Percentiles rank a stretch among this genome's conserved stretches.
Conservation (phyloP, 768 basidiomycete species). For the Naganishia kalamii region DNA sequence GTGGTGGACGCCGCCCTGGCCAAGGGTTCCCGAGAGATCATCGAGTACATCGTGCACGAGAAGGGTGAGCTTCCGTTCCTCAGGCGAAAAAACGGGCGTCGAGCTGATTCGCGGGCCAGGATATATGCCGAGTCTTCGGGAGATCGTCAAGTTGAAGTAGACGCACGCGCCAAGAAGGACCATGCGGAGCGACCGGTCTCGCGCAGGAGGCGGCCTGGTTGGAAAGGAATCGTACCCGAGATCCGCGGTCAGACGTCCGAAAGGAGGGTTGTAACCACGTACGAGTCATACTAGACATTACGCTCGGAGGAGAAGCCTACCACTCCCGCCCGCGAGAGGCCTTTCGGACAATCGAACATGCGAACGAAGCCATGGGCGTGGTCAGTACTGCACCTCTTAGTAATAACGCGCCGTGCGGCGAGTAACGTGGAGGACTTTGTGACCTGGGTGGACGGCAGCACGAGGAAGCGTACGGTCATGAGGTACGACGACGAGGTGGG, state of each 20-base stretch:
- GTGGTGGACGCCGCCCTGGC: conserved; percentile 25
- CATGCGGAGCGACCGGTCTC: neutral
- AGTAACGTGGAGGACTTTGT: conserved; percentile 99
- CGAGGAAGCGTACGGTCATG: conserved; percentile 92
- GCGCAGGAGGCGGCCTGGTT: neutral
- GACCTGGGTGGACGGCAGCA: conserved; percentile 97
- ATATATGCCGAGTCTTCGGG: conserved; percentile 15
- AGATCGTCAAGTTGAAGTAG: conserved; percentile 10
- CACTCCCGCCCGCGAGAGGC: conserved; percentile 56
- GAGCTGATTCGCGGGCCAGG: conserved; percentile 11
- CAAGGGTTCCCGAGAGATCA: conserved; percentile 34
- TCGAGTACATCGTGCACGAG: conserved; percentile 43
- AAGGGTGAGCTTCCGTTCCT: conserved; percentile 32
- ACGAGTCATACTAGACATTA: no score
- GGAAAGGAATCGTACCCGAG: no score
- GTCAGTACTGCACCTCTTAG: conserved; percentile 93
- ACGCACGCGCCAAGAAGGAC: no score
- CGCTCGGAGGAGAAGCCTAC: no score
- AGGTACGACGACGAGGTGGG: conserved; percentile 88
- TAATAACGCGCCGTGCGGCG: conserved; percentile 89
- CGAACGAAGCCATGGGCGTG: conserved; percentile 91
- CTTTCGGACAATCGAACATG: conserved; percentile 95
- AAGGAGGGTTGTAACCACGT: no score
- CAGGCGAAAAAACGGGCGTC: neutral
- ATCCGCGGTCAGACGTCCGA: no score